Evolutionary conservation across 169 alveolate genomes (phyloP).

Genomic region (Sarcocystis neurona): DNA sequence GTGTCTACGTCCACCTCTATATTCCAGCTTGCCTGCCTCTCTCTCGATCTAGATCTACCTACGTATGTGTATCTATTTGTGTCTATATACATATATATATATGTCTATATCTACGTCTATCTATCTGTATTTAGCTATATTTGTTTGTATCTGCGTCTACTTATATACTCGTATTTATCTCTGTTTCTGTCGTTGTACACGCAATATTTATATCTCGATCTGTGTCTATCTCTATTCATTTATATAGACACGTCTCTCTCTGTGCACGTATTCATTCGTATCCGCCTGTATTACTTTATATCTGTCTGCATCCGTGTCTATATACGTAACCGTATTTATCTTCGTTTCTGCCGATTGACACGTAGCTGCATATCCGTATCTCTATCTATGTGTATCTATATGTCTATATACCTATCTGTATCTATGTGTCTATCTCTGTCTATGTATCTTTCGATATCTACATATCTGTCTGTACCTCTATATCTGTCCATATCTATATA

Average conservation of each 20-base stretch:
- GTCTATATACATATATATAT: no score
- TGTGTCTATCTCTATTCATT: neutral
- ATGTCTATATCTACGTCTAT: no score
- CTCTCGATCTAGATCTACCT: no score
- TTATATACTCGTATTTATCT: neutral
- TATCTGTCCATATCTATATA: neutral
- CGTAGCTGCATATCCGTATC: neutral
- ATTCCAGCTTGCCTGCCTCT: no score
- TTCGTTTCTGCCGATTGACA: neutral
- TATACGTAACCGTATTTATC: neutral
- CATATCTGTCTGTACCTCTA: neutral
- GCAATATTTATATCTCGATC: neutral
- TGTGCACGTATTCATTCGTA: neutral
- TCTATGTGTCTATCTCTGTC: neutral
- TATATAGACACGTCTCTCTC: neutral
- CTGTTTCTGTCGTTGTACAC: neutral
- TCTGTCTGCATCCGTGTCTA: neutral
- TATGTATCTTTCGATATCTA: neutral
- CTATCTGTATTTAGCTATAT: neutral
- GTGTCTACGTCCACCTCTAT: neutral
- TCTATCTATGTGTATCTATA: neutral
- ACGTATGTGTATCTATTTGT: no score
- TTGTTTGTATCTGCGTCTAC: neutral
- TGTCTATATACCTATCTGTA: neutral
- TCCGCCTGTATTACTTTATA: neutral